Percentiles rank a stretch among this genome's conserved stretches.
These are phyloP conservation scores for Earliella scabrosa DNA, from an alignment of 1,284 basidiomycete genomes.

Conservation along the genomic window DNA sequence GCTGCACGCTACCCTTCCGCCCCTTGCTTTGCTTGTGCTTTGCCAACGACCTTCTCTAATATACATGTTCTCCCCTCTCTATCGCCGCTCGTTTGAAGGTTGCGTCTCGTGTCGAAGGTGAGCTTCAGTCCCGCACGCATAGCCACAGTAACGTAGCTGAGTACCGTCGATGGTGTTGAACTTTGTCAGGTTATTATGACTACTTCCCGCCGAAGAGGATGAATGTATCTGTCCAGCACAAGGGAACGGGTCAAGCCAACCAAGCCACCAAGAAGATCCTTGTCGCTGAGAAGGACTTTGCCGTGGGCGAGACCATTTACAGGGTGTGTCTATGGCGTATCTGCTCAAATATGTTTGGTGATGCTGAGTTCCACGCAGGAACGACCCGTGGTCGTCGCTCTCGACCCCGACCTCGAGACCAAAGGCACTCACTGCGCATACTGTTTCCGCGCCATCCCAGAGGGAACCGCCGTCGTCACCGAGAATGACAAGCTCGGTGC, in stretches of 20 bases:
- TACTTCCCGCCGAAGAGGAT: slow-evolving; percentile 71
- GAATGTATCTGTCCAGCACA: slow-evolving; percentile 58
- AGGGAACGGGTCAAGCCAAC: slow-evolving; percentile 43
- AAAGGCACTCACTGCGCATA: slow-evolving; percentile 71
- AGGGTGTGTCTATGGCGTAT: slow-evolving; percentile 46
- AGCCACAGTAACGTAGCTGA: slow-evolving; percentile 28
- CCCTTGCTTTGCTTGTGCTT: slow-evolving; percentile 26
- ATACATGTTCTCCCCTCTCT: slow-evolving; percentile 46
- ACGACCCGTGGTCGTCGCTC: slow-evolving; percentile 65
- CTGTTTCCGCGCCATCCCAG: slow-evolving; percentile 63
- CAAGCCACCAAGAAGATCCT: slow-evolving; percentile 55
- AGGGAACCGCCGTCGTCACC: slow-evolving; percentile 46
- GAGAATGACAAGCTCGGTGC: slow-evolving; percentile 57
- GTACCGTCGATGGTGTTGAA: slow-evolving; percentile 8
- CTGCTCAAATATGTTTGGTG: not conserved
- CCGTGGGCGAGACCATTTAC: slow-evolving; percentile 75
- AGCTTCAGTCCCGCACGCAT: slow-evolving; percentile 43
- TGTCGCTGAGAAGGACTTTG: slow-evolving; percentile 68
- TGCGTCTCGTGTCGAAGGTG: slow-evolving; percentile 74
- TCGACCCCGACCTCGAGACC: slow-evolving; percentile 71
- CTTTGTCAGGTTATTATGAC: slow-evolving; percentile 70
- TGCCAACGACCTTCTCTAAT: slow-evolving; percentile 61
- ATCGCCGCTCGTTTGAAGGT: slow-evolving; percentile 50
- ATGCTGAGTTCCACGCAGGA: slow-evolving; percentile 50
- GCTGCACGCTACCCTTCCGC: slow-evolving; percentile 20